phyloP scores from a whole-genome alignment of 495 filamentous ascomycete genomes.

The Trichoderma reesei region DNA sequence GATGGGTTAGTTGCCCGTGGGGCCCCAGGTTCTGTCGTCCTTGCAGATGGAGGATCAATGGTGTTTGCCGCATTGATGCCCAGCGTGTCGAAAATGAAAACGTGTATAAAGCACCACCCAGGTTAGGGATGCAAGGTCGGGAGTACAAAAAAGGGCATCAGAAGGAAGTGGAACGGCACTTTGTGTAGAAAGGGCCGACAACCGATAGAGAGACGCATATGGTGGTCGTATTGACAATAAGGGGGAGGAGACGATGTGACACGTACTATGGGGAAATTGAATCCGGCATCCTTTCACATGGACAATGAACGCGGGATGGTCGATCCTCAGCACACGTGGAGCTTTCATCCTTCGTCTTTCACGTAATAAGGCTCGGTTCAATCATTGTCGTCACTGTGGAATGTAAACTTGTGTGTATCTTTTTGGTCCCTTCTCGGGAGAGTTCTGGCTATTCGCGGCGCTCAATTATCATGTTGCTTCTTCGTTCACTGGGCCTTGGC shows the following conservation, averaged over 20 bases:
- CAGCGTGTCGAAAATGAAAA: not conserved
- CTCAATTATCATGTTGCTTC: too few relatives aligned
- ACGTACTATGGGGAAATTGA: not conserved
- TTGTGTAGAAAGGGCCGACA: not conserved
- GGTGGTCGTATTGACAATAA: not conserved
- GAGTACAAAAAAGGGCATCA: not conserved
- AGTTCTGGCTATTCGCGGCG: too few relatives aligned
- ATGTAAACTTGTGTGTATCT: too few relatives aligned
- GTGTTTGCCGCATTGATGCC: not conserved
- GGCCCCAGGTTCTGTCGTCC: not conserved
- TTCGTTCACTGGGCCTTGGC: constrained; percentile 34
- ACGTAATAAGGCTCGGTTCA: too few relatives aligned
- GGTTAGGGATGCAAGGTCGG: not conserved
- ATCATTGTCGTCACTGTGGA: too few relatives aligned
- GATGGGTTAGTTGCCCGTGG: not conserved
- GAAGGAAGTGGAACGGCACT: not conserved
- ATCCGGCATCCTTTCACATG: not conserved
- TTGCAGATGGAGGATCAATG: not conserved
- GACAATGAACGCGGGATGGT: too few relatives aligned
- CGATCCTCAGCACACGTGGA: too few relatives aligned
- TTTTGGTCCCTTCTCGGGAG: too few relatives aligned
- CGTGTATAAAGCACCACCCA: not conserved
- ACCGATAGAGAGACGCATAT: not conserved
- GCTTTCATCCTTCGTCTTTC: too few relatives aligned
- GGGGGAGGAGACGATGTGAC: not conserved